A percentile compares a stretch with the other conserved stretches of the same genome.
Conservation (phyloP, 257 asterid species). For the Lavandula angustifolia region DNA sequence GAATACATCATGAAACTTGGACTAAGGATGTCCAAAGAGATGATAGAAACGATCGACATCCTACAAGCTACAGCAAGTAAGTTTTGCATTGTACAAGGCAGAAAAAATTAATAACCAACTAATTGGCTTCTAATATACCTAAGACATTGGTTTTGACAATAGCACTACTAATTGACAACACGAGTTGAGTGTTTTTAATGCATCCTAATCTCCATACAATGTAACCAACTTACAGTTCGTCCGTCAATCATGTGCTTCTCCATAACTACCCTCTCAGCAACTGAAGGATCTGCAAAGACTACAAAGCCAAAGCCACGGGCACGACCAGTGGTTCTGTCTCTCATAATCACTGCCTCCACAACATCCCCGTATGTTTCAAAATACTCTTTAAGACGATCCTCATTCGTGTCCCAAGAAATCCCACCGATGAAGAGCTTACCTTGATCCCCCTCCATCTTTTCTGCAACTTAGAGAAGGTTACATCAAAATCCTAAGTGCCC, state of each 20-base stretch:
- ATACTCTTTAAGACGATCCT: conserved; percentile 74
- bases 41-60: neutral
- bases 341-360: conserved; percentile 85
- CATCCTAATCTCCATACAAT: conserved; percentile 6
- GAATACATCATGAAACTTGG: conserved; percentile 27
- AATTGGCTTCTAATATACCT: conserved; percentile 8
- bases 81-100: neutral
- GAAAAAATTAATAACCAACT: neutral
- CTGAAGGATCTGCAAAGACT: conserved; percentile 66
- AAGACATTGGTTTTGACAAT: neutral
- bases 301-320: conserved; percentile 90
- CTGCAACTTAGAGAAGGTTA: conserved; percentile 37
- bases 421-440: conserved; percentile 86
- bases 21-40: neutral
- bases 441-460: conserved; percentile 77
- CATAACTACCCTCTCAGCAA: conserved; percentile 77
- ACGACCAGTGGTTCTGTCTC: conserved; percentile 81
- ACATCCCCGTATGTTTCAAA: conserved; percentile 70
- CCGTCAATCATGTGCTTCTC: conserved; percentile 84
- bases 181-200: conserved; percentile 4
- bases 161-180: neutral
- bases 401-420: conserved; percentile 88
- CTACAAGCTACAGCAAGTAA: neutral
- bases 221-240: conserved; percentile 53
- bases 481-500: conserved; percentile 25